phyloP scores from a whole-genome alignment of 495 filamentous ascomycete genomes.

The Tuber microsphaerosporum region DNA sequence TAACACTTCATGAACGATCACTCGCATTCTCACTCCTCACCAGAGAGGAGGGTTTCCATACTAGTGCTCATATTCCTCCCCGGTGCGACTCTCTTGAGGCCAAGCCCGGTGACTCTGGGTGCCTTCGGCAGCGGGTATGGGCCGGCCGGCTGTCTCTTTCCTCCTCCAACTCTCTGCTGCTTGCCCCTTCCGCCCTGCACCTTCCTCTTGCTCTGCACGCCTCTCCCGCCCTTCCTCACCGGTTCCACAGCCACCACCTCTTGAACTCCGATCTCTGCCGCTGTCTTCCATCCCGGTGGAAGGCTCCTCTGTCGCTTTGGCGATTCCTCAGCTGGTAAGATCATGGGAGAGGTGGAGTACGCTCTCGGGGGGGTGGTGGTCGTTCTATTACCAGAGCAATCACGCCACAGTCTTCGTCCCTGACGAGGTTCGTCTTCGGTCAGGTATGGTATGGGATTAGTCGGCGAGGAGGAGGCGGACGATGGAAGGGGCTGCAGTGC shows the following conservation, averaged over 20 bases:
- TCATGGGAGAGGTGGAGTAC: slow-evolving; percentile 33
- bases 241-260: slow-evolving; percentile 27
- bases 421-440: slow-evolving; percentile 30
- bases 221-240: slow-evolving; percentile 26
- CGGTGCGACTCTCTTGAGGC: neutral
- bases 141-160: slow-evolving; percentile 25
- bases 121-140: slow-evolving; percentile 4
- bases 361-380: slow-evolving; percentile 39
- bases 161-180: slow-evolving; percentile 15
- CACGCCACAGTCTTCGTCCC: slow-evolving; percentile 33
- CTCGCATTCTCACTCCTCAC: slow-evolving; percentile 36
- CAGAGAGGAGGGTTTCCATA: slow-evolving; percentile 40
- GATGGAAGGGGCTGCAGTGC: slow-evolving; percentile 35
- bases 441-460: neutral
- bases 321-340: slow-evolving; percentile 28
- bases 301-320: slow-evolving; percentile 31
- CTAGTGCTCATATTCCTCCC: slow-evolving; percentile 36
- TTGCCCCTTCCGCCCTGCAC: slow-evolving; percentile 25
- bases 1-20: slow-evolving; percentile 24
- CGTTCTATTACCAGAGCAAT: slow-evolving; percentile 35
- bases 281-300: slow-evolving; percentile 28
- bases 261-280: slow-evolving; percentile 25
- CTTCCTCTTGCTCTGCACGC: slow-evolving; percentile 36
- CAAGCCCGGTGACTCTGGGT: neutral
- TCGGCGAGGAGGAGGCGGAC: slow-evolving; percentile 17